A percentile compares a stretch with the other conserved stretches of the same genome.
These are phyloP conservation scores for Fusarium pseudocircinatum DNA, from an alignment of 2,329 filamentous ascomycete genomes.

Conservation along the genomic window DNA sequence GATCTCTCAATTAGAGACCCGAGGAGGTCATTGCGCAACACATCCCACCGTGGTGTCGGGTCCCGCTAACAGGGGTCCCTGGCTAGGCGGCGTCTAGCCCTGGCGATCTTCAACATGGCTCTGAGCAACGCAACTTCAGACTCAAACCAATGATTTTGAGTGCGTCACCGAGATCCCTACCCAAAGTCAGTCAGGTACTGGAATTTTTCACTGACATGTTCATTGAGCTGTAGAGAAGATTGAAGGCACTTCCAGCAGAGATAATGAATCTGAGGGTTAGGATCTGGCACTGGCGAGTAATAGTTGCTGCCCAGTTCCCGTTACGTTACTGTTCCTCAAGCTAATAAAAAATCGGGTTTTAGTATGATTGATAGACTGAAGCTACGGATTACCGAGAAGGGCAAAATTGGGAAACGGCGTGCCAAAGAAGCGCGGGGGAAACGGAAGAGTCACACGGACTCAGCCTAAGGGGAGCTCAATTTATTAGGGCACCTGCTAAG, in stretches of 20 bases:
- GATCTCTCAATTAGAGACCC: neutral
- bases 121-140: neutral
- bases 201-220: neutral
- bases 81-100: neutral
- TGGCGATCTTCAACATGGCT: constrained; percentile 29
- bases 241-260: neutral
- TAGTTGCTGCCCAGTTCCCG: neutral
- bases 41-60: constrained; percentile 37
- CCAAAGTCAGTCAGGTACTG: neutral
- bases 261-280: neutral
- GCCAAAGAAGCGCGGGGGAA: constrained; percentile 19
- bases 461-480: constrained; percentile 27
- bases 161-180: constrained; percentile 6
- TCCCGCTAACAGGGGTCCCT: constrained; percentile 18
- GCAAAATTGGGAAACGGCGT: constrained; percentile 3
- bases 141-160: neutral
- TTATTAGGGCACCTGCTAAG: constrained; percentile 18
- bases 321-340: neutral
- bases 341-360: neutral
- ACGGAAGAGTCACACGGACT: constrained; percentile 19
- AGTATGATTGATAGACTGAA: neutral
- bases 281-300: neutral
- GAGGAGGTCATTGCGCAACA: constrained; percentile 30
- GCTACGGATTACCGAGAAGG: constrained; percentile 19
- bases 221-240: neutral